A percentile compares a stretch with the other conserved stretches of the same genome.
phyloP scores from a whole-genome alignment of 2,329 filamentous ascomycete species.

The Corynespora cassiicola region DNA sequence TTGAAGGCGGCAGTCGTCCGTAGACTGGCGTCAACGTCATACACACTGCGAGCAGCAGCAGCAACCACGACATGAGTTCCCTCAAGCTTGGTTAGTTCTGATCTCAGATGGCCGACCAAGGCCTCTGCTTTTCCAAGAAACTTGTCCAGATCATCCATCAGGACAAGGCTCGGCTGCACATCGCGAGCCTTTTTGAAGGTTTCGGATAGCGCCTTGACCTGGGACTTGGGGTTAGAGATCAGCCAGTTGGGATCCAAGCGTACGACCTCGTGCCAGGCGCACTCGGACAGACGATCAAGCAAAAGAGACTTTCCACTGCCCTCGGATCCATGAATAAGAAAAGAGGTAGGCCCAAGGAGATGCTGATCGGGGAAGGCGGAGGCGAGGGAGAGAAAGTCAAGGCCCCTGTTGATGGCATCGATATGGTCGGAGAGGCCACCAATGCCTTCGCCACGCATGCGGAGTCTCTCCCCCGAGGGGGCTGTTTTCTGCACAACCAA shows the following conservation, averaged over 20 bases:
- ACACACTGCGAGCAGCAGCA: conserved; percentile 75
- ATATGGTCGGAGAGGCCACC: conserved; percentile 73
- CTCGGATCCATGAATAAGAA: conserved; percentile 80
- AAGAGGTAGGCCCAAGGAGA: conserved; percentile 55
- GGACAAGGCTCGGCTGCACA: conserved; percentile 75
- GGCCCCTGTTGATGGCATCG: conserved; percentile 69
- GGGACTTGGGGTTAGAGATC: conserved; percentile 47
- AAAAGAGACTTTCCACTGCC: conserved; percentile 87
- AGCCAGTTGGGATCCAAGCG: conserved; percentile 59
- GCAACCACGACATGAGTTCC: conserved; percentile 72
- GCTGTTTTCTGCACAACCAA: conserved; percentile 2
- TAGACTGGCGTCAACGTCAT: conserved; percentile 74
- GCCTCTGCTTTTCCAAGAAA: conserved; percentile 52
- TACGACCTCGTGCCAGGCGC: conserved; percentile 74
- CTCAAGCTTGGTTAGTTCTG: conserved; percentile 58
- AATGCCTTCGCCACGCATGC: conserved; percentile 58
- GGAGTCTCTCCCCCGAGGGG: conserved; percentile 20
- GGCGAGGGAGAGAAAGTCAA: conserved; percentile 49
- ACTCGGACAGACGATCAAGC: conserved; percentile 68
- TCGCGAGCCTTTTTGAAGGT: conserved; percentile 73
- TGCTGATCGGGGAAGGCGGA: conserved; percentile 24
- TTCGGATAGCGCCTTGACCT: conserved; percentile 66
- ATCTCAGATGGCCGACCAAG: conserved; percentile 27
- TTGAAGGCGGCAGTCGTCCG: conserved; percentile 70
- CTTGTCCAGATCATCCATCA: conserved; percentile 79